Evolutionary conservation across 1,139 yeast species (phyloP), one percentile per base, ranked within the genome.

Genomic region (Maudiozyma humilis): DNA sequence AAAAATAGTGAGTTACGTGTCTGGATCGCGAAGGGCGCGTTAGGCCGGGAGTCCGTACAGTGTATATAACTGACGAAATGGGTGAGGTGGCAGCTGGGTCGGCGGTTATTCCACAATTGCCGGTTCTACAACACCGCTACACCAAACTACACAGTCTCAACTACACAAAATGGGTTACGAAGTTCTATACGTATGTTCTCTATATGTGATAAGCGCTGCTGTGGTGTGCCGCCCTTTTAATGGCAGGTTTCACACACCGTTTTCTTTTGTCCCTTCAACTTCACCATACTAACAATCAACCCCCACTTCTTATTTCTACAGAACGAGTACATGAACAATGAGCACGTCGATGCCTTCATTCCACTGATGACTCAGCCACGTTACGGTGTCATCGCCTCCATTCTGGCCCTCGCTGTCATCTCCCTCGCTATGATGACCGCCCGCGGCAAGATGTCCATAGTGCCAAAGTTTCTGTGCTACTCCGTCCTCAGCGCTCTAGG

Each of bases 281-380:
- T 10, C 6, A 23, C 10, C 6, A 23, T 23, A 23, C 27, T 23
- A 23, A 23, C 27, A 23, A n/a, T 32, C 5, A n/a, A 15, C 19
- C 16, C 19, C 16, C 14, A 6, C 23, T 12, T 2, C n/a, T 10
- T 19, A 6, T 43, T 14, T 31, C 12, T 19, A 17, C 42, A 57
- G 62, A 51, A 49, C 35, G 55, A 53, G 39, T 56, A 41, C 41
- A 46, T 48, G 32, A 25, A 39, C 15, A 36, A 53, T 10, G 46
- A 47, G 23, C 44, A 49, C 14, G 50, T 51, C 36, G 44, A 44
- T 19, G 38, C 52, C 10, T 36, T 47, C 13, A 48, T 56, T 8
- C 45, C 52, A n/a, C 44, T 60, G 32, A 52, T 50, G 14, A 36
- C 39, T 12, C 64, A 60, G 40, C 59, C 58, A 39, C 44, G 38